Percentiles rank a stretch among this genome's conserved stretches.
These are phyloP conservation scores for Cladophialophora chaetospira DNA, from an alignment of 2,329 filamentous ascomycete species.

Conservation along the genomic window DNA sequence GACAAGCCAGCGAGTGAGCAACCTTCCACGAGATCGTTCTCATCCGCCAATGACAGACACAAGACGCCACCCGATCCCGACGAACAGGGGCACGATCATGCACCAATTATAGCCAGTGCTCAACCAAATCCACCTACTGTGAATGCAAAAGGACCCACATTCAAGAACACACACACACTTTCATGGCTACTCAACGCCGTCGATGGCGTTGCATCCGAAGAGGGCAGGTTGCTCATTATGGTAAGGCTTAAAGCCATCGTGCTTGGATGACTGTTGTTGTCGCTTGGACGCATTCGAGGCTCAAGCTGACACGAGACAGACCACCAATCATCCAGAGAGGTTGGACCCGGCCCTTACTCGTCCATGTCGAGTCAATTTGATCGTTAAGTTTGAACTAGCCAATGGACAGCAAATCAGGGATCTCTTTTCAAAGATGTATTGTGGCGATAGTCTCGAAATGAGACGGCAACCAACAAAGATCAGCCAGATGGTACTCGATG, in stretches of 20 bases:
- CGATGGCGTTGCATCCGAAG: conserved; percentile 76
- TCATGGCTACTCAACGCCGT: conserved; percentile 80
- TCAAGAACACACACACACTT: conserved; percentile 59
- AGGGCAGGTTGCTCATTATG: conserved; percentile 81
- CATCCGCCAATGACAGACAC: not conserved
- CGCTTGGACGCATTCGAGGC: too few relatives aligned
- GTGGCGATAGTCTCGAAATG: conserved; percentile 14
- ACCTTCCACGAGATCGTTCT: not conserved
- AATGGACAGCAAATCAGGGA: conserved; percentile 32
- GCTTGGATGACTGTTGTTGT: too few relatives aligned
- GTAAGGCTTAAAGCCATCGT: too few relatives aligned
- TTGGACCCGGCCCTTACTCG: conserved; percentile 73
- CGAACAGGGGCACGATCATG: not conserved
- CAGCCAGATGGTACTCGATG: conserved; percentile 14
- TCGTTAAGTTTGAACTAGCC: conserved; percentile 58
- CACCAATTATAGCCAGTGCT: not conserved
- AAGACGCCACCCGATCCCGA: not conserved
- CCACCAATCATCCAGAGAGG: conserved; percentile 72
- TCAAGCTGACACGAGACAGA: conserved; percentile 37
- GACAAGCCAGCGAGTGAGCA: not conserved
- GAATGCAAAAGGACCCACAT: not conserved
- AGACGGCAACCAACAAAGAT: conserved; percentile 13
- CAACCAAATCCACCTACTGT: conserved; percentile 3
- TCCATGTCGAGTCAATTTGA: conserved; percentile 70
- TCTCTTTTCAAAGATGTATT: conserved; percentile 37